A percentile compares a stretch with the other conserved stretches of the same genome.
Evolutionary conservation across 106 monocot genomes (phyloP).

Genomic region (Acorus calamus): DNA sequence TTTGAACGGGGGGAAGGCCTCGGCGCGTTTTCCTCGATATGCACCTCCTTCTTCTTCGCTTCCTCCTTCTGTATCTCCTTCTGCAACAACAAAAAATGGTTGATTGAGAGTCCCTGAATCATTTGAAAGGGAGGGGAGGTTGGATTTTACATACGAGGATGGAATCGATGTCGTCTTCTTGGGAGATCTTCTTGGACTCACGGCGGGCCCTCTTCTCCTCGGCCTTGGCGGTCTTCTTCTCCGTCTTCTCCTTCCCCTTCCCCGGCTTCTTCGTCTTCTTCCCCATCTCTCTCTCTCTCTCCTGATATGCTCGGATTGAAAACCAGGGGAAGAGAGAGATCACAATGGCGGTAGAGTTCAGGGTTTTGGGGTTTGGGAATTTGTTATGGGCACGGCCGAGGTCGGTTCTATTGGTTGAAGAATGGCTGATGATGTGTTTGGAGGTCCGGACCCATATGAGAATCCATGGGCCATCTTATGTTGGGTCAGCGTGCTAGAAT

Average conservation of each 20-base stretch:
- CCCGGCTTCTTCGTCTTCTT: conserved; percentile 96
- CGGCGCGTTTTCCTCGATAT: conserved; percentile 84
- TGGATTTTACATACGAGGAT: conserved; percentile 51
- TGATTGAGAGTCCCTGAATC: background rate
- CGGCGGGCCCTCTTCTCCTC: conserved; percentile 84
- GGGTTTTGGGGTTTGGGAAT: too few species aligned
- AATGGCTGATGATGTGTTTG: too few species aligned
- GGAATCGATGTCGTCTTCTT: conserved; percentile 95
- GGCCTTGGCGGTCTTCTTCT: conserved; percentile 87
- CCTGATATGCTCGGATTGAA: background rate
- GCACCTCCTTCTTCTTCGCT: conserved; percentile 98
- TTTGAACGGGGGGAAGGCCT: conserved; percentile 86
- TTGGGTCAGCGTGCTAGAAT: too few species aligned
- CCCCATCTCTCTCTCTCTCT: conserved; percentile 38
- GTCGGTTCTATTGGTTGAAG: too few species aligned
- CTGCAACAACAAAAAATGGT: conserved; percentile 26
- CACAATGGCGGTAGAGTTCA: too few species aligned
- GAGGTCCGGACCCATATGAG: too few species aligned
- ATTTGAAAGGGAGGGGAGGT: background rate
- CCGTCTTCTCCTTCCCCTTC: conserved; percentile 97
- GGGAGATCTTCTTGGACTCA: conserved; percentile 75
- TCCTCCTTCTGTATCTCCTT: conserved; percentile 92
- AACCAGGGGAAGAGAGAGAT: too few species aligned
- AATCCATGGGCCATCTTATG: too few species aligned
- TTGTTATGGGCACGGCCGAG: too few species aligned